A percentile compares a stretch with the other conserved stretches of the same genome.
phyloP scores from a whole-genome alignment of 371 early-diverging fungal genomes.

The Capillidium rhysosporum region DNA sequence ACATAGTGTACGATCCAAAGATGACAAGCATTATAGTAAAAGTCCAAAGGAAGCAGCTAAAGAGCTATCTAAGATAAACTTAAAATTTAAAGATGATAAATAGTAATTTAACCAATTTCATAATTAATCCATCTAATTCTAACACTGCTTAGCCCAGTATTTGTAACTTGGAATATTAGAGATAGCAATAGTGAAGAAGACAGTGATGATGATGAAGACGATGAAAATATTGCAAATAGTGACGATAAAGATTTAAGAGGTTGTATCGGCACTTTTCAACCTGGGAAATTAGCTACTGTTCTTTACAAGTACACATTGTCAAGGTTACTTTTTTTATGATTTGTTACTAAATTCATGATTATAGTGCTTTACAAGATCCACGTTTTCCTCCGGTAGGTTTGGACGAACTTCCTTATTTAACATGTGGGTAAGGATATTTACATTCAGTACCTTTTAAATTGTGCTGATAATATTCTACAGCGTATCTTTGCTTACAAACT shows the following conservation, averaged over 20 bases:
- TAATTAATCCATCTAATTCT: too few species aligned
- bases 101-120: too few species aligned
- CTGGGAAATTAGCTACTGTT: constrained; percentile 44
- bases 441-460: background rate
- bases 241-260: constrained; percentile 46
- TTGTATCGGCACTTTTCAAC: constrained; percentile 80
- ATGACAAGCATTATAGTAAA: too few species aligned
- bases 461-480: constrained; percentile 8
- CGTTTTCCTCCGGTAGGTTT: constrained; percentile 59
- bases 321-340: constrained; percentile 18
- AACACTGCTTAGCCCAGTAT: too few species aligned
- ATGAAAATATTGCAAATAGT: constrained; percentile 5
- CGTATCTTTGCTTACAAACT: constrained; percentile 67
- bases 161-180: too few species aligned
- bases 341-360: background rate
- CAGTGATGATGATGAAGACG: constrained; percentile 1
- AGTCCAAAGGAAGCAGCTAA: too few species aligned
- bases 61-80: too few species aligned
- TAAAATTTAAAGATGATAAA: too few species aligned
- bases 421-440: constrained; percentile 23
- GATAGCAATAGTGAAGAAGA: background rate
- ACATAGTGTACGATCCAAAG: too few species aligned
- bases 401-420: constrained; percentile 38
- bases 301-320: constrained; percentile 66
- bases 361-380: constrained; percentile 57